Base-by-base conservation (phyloP, 106 monocot genomes). In the Xerophyta viscosa region DNA sequence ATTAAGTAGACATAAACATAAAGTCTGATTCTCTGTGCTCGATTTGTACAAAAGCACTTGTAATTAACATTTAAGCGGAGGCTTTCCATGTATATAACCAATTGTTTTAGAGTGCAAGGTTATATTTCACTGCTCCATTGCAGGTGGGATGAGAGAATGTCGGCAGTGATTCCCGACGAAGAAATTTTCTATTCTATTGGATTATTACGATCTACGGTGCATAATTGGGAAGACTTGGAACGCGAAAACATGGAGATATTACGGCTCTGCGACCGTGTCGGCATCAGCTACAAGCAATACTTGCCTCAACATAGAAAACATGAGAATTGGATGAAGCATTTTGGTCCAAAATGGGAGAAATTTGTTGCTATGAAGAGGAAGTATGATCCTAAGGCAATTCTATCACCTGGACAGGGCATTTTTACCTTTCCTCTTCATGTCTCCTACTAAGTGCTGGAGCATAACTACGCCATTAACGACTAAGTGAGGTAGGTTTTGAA, bases 111-210 rank as follows among this genome's bases (percentile, higher is more conserved):
- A 33, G 11, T 33, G 5, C 33, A 33, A 5, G 33, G 7, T 6
- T 33, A 11, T 44, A 44, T 44, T 8, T 44, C 6, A 8, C 9
- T 9, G 43, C 27, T 26, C 45, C n/a, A n/a, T n/a, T n/a, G n/a
- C 60, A 80, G 85, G 71, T 87, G 87, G 87, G 87, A 54, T 31
- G 31, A 31, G 18, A 54, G 53, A 29, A 54, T 54, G 62, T 87
- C 81, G 1, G 69, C 73, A 2, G 71, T 82, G 48, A 61, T 78
- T 17, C 81, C 87, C 0, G 78, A 67, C 23, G 81, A 80, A 60
- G 71, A 74, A 20, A 31, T 87, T 9, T 87, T 87, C 74, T 87
- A 82, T 64, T 58, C 70, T 0, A 62, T 87, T 0, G 77, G 66
- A 2, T 27, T 87, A 18, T 44, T 82, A 23, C 15, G 82, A 31